A percentile compares a stretch with the other conserved stretches of the same genome.
Evolutionary conservation across 768 basidiomycete genomes (phyloP).

Genomic region (Leccinum rimulosum): DNA sequence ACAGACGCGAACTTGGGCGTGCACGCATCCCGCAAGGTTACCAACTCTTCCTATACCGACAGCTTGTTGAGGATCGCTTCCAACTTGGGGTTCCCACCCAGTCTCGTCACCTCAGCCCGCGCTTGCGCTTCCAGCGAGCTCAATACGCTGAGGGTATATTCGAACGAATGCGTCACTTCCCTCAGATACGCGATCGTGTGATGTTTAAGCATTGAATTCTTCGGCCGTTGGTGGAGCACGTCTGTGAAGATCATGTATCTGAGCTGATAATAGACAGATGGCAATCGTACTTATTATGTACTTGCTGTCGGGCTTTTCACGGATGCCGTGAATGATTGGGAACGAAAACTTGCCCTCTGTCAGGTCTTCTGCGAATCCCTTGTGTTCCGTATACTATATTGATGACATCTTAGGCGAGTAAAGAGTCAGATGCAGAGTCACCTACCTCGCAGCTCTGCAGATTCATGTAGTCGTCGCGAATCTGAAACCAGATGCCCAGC

Average conservation of each 20-base stretch:
- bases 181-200: slow-evolving; percentile 80
- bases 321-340: slow-evolving; percentile 88
- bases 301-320: slow-evolving; percentile 70
- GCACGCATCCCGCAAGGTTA: not conserved
- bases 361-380: slow-evolving; percentile 90
- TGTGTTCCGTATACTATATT: slow-evolving; percentile 73
- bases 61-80: slow-evolving; percentile 56
- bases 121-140: slow-evolving; percentile 65
- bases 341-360: slow-evolving; percentile 98
- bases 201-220: slow-evolving; percentile 74
- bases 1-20: not conserved
- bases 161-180: slow-evolving; percentile 77
- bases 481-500: slow-evolving; percentile 58
- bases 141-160: slow-evolving; percentile 77
- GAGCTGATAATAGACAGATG: not conserved
- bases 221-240: slow-evolving; percentile 85
- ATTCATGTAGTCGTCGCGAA: slow-evolving; percentile 54
- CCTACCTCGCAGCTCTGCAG: slow-evolving; percentile 25
- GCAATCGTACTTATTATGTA: slow-evolving; percentile 79
- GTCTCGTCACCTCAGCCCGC: slow-evolving; percentile 57
- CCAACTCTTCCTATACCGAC: slow-evolving; percentile 19
- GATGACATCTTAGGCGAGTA: not conserved
- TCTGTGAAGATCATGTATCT: slow-evolving; percentile 43
- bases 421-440: not conserved
- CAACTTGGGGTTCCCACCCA: slow-evolving; percentile 75